Base-by-base conservation (phyloP, 2,329 filamentous ascomycete species). In the Alternaria longipes region DNA sequence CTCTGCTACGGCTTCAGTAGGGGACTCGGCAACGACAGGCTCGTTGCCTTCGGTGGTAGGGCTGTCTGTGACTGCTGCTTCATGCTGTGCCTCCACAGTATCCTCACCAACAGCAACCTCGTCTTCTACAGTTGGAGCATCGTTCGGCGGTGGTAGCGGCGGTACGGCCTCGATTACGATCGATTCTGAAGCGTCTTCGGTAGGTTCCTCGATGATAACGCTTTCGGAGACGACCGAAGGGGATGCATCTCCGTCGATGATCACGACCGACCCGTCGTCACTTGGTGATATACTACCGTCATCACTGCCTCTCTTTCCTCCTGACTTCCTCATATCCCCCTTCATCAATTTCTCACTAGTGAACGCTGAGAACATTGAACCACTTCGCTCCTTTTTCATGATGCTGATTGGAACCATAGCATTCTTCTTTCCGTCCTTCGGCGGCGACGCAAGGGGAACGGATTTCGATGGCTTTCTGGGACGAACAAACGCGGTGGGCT, bases 361-460 rank as follows among this genome's bases (percentile, higher is more conserved):
- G 0, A 68, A 66, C 22, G 66, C 56, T 4, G 69, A 70, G 11
- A 69, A 49, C 8, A 69, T 57, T 0, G 70, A 72, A 26, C 58
- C 54, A 5, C 64, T 64, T 18, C 68, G 62, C 30, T 70, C 65
- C 49, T 66, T 74, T 60, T 73, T 73, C 14, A 66, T 52, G 3
- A 60, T 63, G 32, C 56, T 56, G 6, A 69, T 54, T 47, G 67
- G 60, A 50, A 67, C 46, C 18, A 54, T 49, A 36, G 54, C 58
- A 59, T 63, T 67, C 54, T 76, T 75, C 61, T 72, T 77, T n/a
- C 74, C 68, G 28, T 76, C 73, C 54, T 77, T 75, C 12, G 66
- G 55, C 16, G 71, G 58, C n/a, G 66, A 54, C 28, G 66, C 52
- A 14, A 71, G 26, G 14, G 70, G 60, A 36, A 32, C 26, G 24